These are phyloP conservation scores for Coniochaeta ligniaria DNA, from an alignment of 2,329 filamentous ascomycete species.

Conservation along the genomic window DNA sequence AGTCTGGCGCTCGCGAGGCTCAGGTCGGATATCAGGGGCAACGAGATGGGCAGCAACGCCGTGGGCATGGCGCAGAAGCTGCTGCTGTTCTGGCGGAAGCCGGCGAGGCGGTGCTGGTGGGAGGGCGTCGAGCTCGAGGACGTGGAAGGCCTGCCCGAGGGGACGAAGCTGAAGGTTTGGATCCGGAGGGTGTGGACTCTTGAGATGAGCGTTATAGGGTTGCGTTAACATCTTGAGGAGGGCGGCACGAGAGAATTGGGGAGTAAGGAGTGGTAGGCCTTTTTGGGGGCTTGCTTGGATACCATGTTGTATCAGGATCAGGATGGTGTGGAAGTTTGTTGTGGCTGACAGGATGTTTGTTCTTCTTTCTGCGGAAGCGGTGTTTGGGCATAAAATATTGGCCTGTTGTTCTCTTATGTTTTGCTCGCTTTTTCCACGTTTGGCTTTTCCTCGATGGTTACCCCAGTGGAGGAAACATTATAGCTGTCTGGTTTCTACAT, in stretches of 20 bases:
- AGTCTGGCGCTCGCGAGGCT: conserved; percentile 88
- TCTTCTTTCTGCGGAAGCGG: neutral
- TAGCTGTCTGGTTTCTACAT: neutral
- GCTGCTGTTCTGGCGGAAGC: conserved; percentile 95
- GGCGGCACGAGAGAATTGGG: neutral
- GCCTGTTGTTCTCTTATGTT: neutral
- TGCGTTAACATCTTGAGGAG: no score
- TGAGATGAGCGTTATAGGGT: conserved; percentile 92
- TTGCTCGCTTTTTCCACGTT: neutral
- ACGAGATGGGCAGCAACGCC: conserved; percentile 65
- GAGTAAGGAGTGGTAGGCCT: neutral
- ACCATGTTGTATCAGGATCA: no score
- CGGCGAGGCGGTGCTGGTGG: conserved; percentile 96
- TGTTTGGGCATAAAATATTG: neutral
- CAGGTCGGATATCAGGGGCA: conserved; percentile 84
- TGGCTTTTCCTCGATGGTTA: neutral
- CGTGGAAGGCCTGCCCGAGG: conserved; percentile 67
- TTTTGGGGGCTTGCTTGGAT: no score
- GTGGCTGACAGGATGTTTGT: neutral
- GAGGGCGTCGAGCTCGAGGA: conserved; percentile 88
- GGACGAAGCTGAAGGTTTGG: conserved; percentile 82
- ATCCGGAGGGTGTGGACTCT: conserved; percentile 97
- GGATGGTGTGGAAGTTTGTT: neutral
- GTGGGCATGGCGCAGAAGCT: conserved; percentile 99
- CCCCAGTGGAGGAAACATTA: neutral